Percentiles rank a stretch among this genome's conserved stretches.
phyloP scores from a whole-genome alignment of 306 rosid species.

The Vigna reflexopilosa region DNA sequence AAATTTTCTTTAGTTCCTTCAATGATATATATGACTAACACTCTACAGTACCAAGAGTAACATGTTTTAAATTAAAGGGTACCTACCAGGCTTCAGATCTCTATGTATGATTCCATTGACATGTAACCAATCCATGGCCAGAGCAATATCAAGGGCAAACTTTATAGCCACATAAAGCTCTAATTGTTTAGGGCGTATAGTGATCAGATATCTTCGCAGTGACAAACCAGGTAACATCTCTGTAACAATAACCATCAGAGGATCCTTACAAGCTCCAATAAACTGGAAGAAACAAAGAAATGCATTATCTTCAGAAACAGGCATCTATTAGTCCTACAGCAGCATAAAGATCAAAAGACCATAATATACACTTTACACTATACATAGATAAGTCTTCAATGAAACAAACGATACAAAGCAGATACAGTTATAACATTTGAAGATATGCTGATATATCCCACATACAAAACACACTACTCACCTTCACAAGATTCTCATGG shows the following conservation, averaged over 20 bases:
- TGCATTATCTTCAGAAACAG: conserved; percentile 7
- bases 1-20: neutral
- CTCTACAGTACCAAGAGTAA: neutral
- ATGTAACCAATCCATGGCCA: conserved; percentile 87
- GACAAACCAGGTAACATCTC: conserved; percentile 92
- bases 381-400: neutral
- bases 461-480: conserved; percentile 41
- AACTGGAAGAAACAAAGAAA: conserved; percentile 57
- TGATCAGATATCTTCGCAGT: conserved; percentile 67
- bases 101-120: conserved; percentile 92
- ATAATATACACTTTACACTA: neutral
- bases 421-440: neutral
- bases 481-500: conserved; percentile 85
- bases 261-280: conserved; percentile 91
- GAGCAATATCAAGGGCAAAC: conserved; percentile 76
- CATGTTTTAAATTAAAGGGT: conserved; percentile 10
- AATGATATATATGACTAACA: neutral
- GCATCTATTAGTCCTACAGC: neutral
- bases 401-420: neutral
- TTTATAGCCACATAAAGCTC: conserved; percentile 69
- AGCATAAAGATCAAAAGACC: neutral
- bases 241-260: conserved; percentile 85
- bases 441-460: neutral
- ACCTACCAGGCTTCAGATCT: conserved; percentile 97
- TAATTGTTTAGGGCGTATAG: conserved; percentile 62